Percentiles rank a stretch among this genome's conserved stretches.
Evolutionary conservation across 2,329 filamentous ascomycete species (phyloP).

Genomic region (Apiospora pterosperma): DNA sequence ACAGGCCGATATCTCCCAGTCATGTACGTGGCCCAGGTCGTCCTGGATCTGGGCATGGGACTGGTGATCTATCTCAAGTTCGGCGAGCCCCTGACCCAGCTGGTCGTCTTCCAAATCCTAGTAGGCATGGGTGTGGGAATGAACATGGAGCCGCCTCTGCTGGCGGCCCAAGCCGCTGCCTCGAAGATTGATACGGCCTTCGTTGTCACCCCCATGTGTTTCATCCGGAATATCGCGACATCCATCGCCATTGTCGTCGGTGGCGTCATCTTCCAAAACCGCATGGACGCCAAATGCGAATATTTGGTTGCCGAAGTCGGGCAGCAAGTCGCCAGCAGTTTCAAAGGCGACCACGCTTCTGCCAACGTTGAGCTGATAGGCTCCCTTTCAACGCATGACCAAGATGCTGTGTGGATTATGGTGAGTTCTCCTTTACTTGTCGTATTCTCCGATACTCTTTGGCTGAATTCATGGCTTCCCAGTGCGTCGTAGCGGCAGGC

Average conservation of each 20-base stretch:
- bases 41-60: slow-evolving; percentile 59
- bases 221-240: slow-evolving; percentile 55
- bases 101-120: slow-evolving; percentile 55
- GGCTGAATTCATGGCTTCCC: no score
- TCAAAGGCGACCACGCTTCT: slow-evolving; percentile 14
- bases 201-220: slow-evolving; percentile 59
- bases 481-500: neutral
- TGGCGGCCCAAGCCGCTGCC: slow-evolving; percentile 62
- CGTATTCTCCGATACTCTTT: neutral
- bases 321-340: slow-evolving; percentile 9
- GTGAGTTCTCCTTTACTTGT: slow-evolving; percentile 3
- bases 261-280: slow-evolving; percentile 43
- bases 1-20: slow-evolving; percentile 54
- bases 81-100: slow-evolving; percentile 41
- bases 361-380: slow-evolving; percentile 15
- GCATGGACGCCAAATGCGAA: slow-evolving; percentile 12
- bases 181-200: slow-evolving; percentile 57
- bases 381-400: slow-evolving; percentile 10
- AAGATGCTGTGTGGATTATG: slow-evolving; percentile 18
- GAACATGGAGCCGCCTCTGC: slow-evolving; percentile 60
- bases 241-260: slow-evolving; percentile 58
- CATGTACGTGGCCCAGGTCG: slow-evolving; percentile 49
- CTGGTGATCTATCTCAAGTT: slow-evolving; percentile 53
- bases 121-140: slow-evolving; percentile 59
- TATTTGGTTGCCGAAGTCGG: slow-evolving; percentile 13